Conservation (phyloP, 1,284 basidiomycete genomes). For the Earliella scabrosa region DNA sequence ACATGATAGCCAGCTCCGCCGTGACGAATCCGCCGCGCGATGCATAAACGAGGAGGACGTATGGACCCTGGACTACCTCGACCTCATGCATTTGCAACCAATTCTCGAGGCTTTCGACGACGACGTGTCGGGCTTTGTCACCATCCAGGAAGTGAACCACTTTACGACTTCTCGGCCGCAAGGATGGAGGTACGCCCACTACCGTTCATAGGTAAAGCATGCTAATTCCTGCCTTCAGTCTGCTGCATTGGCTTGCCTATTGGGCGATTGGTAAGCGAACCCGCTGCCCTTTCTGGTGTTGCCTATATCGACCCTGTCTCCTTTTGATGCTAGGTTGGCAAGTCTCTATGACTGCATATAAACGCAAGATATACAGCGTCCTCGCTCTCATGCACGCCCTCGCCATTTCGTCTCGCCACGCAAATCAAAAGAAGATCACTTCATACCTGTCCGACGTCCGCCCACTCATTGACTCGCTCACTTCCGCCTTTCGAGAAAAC, state of each 20-base stretch:
- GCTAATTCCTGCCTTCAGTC: conserved; percentile 28
- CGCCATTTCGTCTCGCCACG: too few species aligned
- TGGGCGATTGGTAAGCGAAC: conserved; percentile 47
- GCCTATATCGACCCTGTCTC: too few species aligned
- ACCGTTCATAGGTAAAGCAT: not conserved
- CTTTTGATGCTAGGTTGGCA: conserved; percentile 10
- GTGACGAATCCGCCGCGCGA: conserved; percentile 15
- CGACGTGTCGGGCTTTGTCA: conserved; percentile 52
- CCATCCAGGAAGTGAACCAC: conserved; percentile 50
- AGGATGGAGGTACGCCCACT: conserved; percentile 35
- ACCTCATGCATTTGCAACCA: conserved; percentile 43
- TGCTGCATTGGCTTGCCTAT: conserved; percentile 49
- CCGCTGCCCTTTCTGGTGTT: not conserved
- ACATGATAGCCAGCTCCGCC: not conserved
- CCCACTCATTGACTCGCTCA: too few species aligned
- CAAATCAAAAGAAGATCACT: too few species aligned
- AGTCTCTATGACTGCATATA: conserved; percentile 6
- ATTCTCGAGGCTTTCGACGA: conserved; percentile 53
- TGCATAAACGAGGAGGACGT: conserved; percentile 38
- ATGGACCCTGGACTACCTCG: conserved; percentile 50
- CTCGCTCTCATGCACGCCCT: too few species aligned
- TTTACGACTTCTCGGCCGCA: conserved; percentile 36
- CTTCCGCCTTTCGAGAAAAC: too few species aligned
- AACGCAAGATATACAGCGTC: too few species aligned
- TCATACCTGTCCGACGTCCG: too few species aligned